These are phyloP conservation scores for Sideroxylon spinosum DNA, from an alignment of 179 eudicot species.

Conservation along the genomic window DNA sequence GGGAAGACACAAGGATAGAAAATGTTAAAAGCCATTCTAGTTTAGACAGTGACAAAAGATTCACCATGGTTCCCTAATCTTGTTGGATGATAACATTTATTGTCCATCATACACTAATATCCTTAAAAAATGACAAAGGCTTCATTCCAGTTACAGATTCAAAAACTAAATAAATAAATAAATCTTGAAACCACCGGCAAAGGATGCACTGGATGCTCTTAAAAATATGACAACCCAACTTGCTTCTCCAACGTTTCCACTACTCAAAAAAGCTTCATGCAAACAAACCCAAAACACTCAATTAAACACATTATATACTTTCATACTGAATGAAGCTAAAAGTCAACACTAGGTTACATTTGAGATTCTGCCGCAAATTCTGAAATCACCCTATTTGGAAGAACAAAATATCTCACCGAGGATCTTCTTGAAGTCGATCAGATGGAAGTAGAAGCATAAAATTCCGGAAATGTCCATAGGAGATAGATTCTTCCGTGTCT, in stretches of 20 bases:
- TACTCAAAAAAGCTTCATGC: not conserved
- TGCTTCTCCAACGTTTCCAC: not conserved
- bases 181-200: not conserved
- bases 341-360: slow-evolving; percentile 6
- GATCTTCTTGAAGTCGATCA: slow-evolving; percentile 84
- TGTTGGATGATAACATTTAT: not conserved
- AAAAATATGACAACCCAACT: not conserved
- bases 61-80: not conserved
- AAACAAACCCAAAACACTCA: not conserved
- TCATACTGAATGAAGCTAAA: not conserved
- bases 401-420: slow-evolving; percentile 51
- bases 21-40: not conserved
- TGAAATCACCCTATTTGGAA: not conserved
- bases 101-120: not conserved
- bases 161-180: not conserved
- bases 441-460: slow-evolving; percentile 91
- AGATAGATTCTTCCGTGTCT: slow-evolving; percentile 80
- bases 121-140: not conserved
- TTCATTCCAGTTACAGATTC: no score
- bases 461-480: slow-evolving; percentile 94
- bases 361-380: not conserved
- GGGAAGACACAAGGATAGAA: not conserved
- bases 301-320: not conserved
- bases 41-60: not conserved
- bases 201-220: not conserved